A percentile compares a stretch with the other conserved stretches of the same genome.
Conservation (phyloP, 169 alveolate genomes). For the Babesia ovis region DNA sequence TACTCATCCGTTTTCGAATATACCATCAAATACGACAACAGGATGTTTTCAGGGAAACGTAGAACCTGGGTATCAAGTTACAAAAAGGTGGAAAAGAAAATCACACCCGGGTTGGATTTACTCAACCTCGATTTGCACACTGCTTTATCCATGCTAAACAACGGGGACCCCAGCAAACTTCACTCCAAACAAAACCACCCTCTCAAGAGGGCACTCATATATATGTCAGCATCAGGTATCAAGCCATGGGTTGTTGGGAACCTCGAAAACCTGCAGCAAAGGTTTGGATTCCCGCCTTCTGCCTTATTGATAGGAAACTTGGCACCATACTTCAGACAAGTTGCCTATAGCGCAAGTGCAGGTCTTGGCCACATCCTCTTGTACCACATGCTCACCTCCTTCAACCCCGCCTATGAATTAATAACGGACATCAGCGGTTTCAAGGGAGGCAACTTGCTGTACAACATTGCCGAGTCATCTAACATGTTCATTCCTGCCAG, state of each 20-base stretch:
- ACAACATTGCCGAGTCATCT: slow-evolving; percentile 74
- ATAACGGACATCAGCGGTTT: slow-evolving; percentile 56
- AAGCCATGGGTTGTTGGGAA: slow-evolving; percentile 53
- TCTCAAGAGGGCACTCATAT: slow-evolving; percentile 30
- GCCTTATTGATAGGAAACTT: slow-evolving; percentile 50
- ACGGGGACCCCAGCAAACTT: background rate
- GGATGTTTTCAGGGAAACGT: slow-evolving; percentile 45
- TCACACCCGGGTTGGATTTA: slow-evolving; percentile 4
- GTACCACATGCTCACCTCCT: slow-evolving; percentile 53
- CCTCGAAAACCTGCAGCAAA: slow-evolving; percentile 34
- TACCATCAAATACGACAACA: slow-evolving; percentile 51
- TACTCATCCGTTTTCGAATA: slow-evolving; percentile 37
- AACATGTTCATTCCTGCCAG: slow-evolving; percentile 72
- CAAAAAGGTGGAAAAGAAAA: slow-evolving; percentile 13
- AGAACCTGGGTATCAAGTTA: slow-evolving; percentile 47
- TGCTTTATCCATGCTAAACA: slow-evolving; percentile 12
- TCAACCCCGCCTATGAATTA: slow-evolving; percentile 62
- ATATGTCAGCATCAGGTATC: slow-evolving; percentile 66
- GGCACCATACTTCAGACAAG: slow-evolving; percentile 45
- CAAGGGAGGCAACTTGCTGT: slow-evolving; percentile 59
- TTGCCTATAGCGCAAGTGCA: slow-evolving; percentile 19
- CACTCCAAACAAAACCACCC: background rate
- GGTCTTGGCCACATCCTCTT: slow-evolving; percentile 57
- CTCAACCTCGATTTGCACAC: slow-evolving; percentile 3
- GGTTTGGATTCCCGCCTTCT: slow-evolving; percentile 58